Conservation (phyloP, 176 grass and related monocot species). For the Guadua angustifolia region DNA sequence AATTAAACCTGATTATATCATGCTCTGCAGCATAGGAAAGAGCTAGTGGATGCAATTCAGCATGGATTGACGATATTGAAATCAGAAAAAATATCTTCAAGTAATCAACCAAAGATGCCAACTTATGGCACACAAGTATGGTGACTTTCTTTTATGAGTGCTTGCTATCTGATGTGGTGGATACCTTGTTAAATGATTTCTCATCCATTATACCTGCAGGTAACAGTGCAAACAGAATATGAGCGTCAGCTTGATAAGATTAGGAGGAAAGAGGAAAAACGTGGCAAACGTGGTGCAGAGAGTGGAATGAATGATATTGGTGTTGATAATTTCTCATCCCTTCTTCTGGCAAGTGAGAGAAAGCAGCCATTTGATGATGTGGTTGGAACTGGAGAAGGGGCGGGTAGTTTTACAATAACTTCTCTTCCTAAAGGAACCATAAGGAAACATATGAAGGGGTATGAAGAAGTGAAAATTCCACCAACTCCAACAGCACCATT, state of each 20-base stretch:
- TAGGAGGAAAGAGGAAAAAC: constrained; percentile 90
- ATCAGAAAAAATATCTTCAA: constrained; percentile 80
- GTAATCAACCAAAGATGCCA: constrained; percentile 86
- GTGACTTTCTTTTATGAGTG: constrained; percentile 27
- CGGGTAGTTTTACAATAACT: constrained; percentile 56
- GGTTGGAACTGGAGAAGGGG: constrained; percentile 75
- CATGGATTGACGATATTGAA: constrained; percentile 89
- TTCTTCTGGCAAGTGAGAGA: constrained; percentile 86
- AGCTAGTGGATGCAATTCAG: constrained; percentile 83
- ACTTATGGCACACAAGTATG: constrained; percentile 97
- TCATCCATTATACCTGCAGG: constrained; percentile 54
- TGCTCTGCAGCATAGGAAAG: constrained; percentile 78
- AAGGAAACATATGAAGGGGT: constrained; percentile 76
- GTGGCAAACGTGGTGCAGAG: constrained; percentile 63
- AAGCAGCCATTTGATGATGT: constrained; percentile 86
- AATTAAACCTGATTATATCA: constrained; percentile 32
- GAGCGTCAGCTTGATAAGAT: constrained; percentile 93
- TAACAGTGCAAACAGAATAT: constrained; percentile 88
- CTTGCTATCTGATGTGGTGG: constrained; percentile 13
- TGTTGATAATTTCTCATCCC: constrained; percentile 68
- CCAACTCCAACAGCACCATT: constrained; percentile 73
- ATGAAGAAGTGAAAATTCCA: constrained; percentile 97
- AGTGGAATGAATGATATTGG: constrained; percentile 67
- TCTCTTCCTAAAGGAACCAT: constrained; percentile 94
- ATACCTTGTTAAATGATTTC: constrained; percentile 24